Percentiles rank a stretch among this genome's conserved stretches.
Evolutionary conservation across 768 basidiomycete genomes (phyloP).

Genomic region (Mycena chlorophos): DNA sequence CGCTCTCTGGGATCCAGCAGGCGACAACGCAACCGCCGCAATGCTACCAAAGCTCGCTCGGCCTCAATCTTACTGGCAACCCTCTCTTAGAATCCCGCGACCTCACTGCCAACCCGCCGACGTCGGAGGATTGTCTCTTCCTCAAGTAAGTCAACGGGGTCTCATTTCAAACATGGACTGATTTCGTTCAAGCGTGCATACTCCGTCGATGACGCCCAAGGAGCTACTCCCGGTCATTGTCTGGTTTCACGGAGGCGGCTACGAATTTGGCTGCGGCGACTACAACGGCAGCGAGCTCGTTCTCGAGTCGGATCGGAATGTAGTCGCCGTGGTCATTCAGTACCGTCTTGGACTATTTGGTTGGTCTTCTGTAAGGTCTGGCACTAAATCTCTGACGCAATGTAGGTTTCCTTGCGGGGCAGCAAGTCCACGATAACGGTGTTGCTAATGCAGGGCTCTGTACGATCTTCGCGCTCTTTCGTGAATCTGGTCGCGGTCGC

Average conservation of each 20-base stretch:
- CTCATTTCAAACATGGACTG: too few relatives aligned
- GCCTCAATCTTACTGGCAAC: background rate
- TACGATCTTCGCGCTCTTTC: constrained; percentile 15
- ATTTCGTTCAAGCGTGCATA: too few relatives aligned
- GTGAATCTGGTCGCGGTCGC: too few relatives aligned
- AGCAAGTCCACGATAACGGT: constrained; percentile 25
- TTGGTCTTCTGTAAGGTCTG: background rate
- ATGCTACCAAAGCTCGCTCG: constrained; percentile 5
- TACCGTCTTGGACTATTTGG: constrained; percentile 5
- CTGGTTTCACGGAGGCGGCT: constrained; percentile 25
- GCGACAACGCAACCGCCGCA: constrained; percentile 1
- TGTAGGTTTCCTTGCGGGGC: constrained; percentile 29
- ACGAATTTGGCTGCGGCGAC: constrained; percentile 7
- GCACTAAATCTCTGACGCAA: background rate
- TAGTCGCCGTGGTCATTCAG: constrained; percentile 14
- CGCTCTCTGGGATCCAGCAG: constrained; percentile 4
- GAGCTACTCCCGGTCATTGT: constrained; percentile 18
- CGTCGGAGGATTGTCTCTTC: constrained; percentile 34
- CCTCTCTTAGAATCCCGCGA: constrained; percentile 9
- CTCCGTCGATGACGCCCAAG: background rate
- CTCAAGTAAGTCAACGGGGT: too few relatives aligned
- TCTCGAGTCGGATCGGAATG: constrained; percentile 11
- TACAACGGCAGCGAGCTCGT: constrained; percentile 17
- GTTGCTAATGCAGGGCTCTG: constrained; percentile 30
- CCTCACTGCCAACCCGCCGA: too few relatives aligned